Percentiles rank a stretch among this genome's conserved stretches.
phyloP scores from a whole-genome alignment of 2,329 filamentous ascomycete species.

The Fusarium napiforme region DNA sequence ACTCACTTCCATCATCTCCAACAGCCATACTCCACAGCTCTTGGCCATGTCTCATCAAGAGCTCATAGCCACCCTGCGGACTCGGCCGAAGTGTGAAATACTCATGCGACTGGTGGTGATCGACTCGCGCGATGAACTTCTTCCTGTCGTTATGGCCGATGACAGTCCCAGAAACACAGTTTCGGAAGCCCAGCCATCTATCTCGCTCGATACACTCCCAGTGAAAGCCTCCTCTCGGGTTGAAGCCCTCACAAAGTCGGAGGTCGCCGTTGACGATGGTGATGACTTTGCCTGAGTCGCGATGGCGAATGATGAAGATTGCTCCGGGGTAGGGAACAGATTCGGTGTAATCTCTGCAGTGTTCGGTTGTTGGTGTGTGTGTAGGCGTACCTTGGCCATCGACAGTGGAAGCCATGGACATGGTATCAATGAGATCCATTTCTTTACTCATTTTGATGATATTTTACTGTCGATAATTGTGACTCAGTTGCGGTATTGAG shows the following conservation, averaged over 20 bases:
- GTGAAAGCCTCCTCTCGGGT: conserved; percentile 42
- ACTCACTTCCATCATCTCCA: conserved; percentile 27
- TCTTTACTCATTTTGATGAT: conserved; percentile 28
- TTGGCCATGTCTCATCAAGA: conserved; percentile 45
- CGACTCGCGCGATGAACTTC: conserved; percentile 39
- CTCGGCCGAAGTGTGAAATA: conserved; percentile 45
- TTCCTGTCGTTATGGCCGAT: conserved; percentile 48
- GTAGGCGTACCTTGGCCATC: conserved; percentile 32
- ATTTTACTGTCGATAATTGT: background rate
- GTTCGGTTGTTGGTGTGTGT: conserved; percentile 21
- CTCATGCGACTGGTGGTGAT: conserved; percentile 44
- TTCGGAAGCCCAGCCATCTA: conserved; percentile 53
- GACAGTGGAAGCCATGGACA: conserved; percentile 37
- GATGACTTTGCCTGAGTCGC: conserved; percentile 42
- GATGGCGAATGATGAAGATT: conserved; percentile 48
- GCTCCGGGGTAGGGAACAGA: conserved; percentile 42
- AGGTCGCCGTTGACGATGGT: conserved; percentile 47
- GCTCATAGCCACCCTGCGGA: conserved; percentile 48
- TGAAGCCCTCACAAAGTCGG: conserved; percentile 33
- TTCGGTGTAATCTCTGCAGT: conserved; percentile 6
- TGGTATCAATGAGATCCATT: conserved; percentile 23
- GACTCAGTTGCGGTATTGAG: background rate
- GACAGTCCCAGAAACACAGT: conserved; percentile 47
- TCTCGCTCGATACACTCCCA: conserved; percentile 53
- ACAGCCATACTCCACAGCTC: conserved; percentile 47